Conservation (phyloP, 2,329 filamentous ascomycete genomes). For the Penicillium sp. region DNA sequence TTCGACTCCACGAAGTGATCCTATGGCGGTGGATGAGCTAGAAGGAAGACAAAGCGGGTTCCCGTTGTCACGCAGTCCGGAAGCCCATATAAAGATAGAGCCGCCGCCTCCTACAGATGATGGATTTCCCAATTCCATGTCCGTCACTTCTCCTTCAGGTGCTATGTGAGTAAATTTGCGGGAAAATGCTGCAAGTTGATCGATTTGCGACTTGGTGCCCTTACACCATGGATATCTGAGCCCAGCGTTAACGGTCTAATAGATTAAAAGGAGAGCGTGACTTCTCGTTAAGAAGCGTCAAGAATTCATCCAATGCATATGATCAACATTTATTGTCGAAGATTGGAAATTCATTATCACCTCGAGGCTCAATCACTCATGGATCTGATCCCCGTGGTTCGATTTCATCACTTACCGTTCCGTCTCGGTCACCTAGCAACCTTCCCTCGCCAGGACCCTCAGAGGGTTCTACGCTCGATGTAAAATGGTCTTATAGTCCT, state of each 20-base stretch:
- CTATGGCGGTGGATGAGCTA: constrained; percentile 38
- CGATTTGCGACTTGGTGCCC: background rate
- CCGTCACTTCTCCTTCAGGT: constrained; percentile 27
- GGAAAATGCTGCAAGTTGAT: background rate
- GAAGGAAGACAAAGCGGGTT: constrained; percentile 33
- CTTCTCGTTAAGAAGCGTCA: constrained; percentile 57
- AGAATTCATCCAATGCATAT: constrained; percentile 61
- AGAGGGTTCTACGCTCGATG: constrained; percentile 33
- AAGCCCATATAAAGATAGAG: constrained; percentile 37
- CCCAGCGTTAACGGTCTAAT: constrained; percentile 15
- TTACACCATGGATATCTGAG: background rate
- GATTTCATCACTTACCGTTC: constrained; percentile 35
- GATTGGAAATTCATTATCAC: constrained; percentile 60
- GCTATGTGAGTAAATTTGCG: constrained; percentile 32
- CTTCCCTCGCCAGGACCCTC: constrained; percentile 34
- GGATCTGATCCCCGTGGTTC: constrained; percentile 33
- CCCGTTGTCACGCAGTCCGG: constrained; percentile 32
- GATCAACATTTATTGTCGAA: constrained; percentile 63
- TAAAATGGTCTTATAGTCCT: constrained; percentile 42
- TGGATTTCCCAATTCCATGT: constrained; percentile 35
- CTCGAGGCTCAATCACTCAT: constrained; percentile 41
- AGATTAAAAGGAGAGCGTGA: constrained; percentile 61
- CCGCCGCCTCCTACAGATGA: constrained; percentile 34
- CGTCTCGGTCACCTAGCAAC: constrained; percentile 32
- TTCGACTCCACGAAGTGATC: constrained; percentile 32